Evolutionary conservation across 306 rosid genomes (phyloP).

Genomic region (Senna siamea): DNA sequence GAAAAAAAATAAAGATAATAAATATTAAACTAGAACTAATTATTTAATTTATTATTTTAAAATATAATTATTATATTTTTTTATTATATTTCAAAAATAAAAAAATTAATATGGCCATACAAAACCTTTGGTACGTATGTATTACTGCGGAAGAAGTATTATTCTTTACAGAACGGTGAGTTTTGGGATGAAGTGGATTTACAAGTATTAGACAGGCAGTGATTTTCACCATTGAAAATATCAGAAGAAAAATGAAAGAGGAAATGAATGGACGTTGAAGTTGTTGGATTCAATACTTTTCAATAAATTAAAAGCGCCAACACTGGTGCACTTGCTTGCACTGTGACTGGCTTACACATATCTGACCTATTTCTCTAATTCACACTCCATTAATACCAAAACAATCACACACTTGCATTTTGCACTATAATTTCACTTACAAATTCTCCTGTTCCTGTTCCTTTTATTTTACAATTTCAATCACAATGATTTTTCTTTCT

Average conservation of each 20-base stretch:
- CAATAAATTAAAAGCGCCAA: neutral
- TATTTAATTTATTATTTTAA: too few species aligned
- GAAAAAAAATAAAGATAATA: too few species aligned
- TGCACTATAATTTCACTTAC: constrained; percentile 19
- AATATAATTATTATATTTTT: too few species aligned
- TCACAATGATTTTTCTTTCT: neutral
- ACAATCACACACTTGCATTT: constrained; percentile 15
- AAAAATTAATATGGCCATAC: too few species aligned
- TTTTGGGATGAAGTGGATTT: too few species aligned
- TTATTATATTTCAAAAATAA: too few species aligned
- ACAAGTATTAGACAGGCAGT: neutral
- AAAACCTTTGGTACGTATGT: too few species aligned
- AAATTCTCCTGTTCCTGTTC: constrained; percentile 30
- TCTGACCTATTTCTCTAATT: neutral
- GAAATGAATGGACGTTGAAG: neutral
- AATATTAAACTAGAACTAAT: too few species aligned
- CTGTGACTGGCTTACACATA: neutral
- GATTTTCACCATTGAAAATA: too few species aligned
- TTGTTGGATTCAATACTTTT: neutral
- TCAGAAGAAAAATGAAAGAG: neutral
- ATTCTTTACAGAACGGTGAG: too few species aligned
- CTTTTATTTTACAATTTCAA: constrained; percentile 40
- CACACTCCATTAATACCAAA: neutral
- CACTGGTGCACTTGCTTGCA: neutral
- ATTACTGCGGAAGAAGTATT: neutral